Evolutionary conservation across 2,329 filamentous ascomycete genomes (phyloP).

Genomic region (Venturia nashicola): DNA sequence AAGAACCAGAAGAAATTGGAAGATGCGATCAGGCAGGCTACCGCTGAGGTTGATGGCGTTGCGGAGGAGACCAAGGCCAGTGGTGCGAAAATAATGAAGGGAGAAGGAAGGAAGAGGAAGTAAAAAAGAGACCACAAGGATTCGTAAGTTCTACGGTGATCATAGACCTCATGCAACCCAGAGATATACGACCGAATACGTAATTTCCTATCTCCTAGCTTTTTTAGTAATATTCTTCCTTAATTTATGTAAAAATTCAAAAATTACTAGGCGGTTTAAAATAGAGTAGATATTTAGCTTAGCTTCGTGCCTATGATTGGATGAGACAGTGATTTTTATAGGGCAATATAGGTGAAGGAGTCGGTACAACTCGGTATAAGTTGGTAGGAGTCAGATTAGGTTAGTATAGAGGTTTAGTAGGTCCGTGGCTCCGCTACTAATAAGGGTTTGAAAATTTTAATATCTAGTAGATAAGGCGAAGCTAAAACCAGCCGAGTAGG

Average conservation of each 20-base stretch:
- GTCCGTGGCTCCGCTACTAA: too few relatives aligned
- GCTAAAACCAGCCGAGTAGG: too few relatives aligned
- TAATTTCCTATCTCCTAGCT: background rate
- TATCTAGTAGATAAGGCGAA: too few relatives aligned
- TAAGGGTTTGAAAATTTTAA: too few relatives aligned
- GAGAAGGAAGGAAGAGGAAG: background rate
- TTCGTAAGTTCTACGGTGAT: too few relatives aligned
- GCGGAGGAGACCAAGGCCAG: background rate
- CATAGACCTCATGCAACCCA: too few relatives aligned
- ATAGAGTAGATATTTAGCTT: background rate
- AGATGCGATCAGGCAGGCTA: background rate
- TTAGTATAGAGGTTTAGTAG: too few relatives aligned
- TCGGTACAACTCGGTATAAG: too few relatives aligned
- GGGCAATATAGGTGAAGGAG: too few relatives aligned
- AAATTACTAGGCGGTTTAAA: background rate
- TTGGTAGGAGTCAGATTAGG: too few relatives aligned
- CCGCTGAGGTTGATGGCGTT: background rate
- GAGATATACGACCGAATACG: slow-evolving; percentile 1
- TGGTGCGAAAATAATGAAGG: background rate
- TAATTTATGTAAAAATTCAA: background rate
- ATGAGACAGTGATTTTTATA: too few relatives aligned
- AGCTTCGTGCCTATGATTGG: too few relatives aligned
- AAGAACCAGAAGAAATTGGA: background rate
- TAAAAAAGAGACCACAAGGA: background rate
- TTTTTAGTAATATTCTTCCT: slow-evolving; percentile 1